Evolutionary conservation across 2,329 filamentous ascomycete genomes (phyloP), one percentile per base, ranked within the genome.

Genomic region (Incumbomyces lentus): DNA sequence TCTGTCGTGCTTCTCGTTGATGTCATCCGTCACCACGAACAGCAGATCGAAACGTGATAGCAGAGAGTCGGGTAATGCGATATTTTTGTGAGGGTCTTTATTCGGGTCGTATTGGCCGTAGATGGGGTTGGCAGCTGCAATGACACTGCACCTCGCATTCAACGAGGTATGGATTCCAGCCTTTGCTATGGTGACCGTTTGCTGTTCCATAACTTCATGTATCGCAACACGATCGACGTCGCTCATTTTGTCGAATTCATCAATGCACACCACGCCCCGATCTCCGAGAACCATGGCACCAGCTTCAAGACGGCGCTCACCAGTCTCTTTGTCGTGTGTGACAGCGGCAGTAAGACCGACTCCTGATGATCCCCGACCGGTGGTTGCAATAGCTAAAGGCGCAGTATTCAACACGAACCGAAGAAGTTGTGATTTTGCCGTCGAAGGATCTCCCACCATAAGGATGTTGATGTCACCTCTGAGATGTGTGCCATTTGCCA

Each of bases 171-270:
- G 92, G 49, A 98, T 98, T 54, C 92, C 92, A 1, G 92, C 92
- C 69, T 98, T 98, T 44, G 92, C 92, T 60, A 98, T 98, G 12
- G 92, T 98, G 50, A 98, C 92, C 0, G 92, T 98, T 68, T 98
- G 92, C 69, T 98, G 92, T 68, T 98, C 92, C 92, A 98, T 98
- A 55, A 98, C 92, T 85, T 98, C 92, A 77, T 98, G 92, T 58
- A 98, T 98, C 39, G 92, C 92, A 3, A 98, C 92, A 62, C 92
- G 81, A 66, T 98, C 92, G 48, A 96, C 83, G 62, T 98, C 92
- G 48, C 88, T 95, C 92, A 98, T 98, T 67, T 98, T 98, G 71
- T 98, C 92, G 57, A 98, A 98, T 61, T 98, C 92, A 63, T 98
- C 92, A 55, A 98, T 98, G 70, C 92, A 98, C 30, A 98, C 92